Evolutionary conservation across 352 stramenopile genomes (phyloP).

Genomic region (Pythium graminicola): DNA sequence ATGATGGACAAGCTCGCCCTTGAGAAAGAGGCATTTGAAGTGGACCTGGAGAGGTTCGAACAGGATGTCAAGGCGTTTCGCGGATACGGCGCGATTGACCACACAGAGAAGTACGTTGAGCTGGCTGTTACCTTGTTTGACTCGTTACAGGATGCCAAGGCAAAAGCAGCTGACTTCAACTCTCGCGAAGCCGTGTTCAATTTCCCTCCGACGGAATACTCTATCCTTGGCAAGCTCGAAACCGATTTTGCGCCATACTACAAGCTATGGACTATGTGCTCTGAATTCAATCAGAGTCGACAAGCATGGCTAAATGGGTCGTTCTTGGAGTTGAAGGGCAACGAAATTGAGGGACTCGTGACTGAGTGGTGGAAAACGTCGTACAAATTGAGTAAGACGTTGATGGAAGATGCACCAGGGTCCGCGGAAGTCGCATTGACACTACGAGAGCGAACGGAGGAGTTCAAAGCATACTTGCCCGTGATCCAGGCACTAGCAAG

Average conservation of each 20-base stretch:
- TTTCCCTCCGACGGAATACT: slow-evolving; percentile 90
- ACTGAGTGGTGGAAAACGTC: slow-evolving; percentile 92
- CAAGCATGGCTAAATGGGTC: slow-evolving; percentile 90
- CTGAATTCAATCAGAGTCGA: slow-evolving; percentile 88
- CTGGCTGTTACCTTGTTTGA: slow-evolving; percentile 84
- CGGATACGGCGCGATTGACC: slow-evolving; percentile 80
- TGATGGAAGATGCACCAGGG: slow-evolving; percentile 84
- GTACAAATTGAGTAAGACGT: slow-evolving; percentile 87
- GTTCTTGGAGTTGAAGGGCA: slow-evolving; percentile 87
- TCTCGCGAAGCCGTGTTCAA: slow-evolving; percentile 89
- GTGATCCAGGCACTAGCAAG: slow-evolving; percentile 91
- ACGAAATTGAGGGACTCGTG: slow-evolving; percentile 84
- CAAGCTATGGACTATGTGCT: slow-evolving; percentile 94
- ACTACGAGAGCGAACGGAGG: slow-evolving; percentile 87
- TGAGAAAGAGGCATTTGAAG: slow-evolving; percentile 86
- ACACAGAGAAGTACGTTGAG: slow-evolving; percentile 89
- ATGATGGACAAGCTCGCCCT: slow-evolving; percentile 93
- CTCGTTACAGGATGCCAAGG: slow-evolving; percentile 85
- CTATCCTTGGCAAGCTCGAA: slow-evolving; percentile 79
- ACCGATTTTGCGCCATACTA: slow-evolving; percentile 88
- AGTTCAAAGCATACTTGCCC: slow-evolving; percentile 89
- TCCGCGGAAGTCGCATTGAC: slow-evolving; percentile 84
- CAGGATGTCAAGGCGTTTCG: slow-evolving; percentile 84
- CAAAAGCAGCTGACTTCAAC: slow-evolving; percentile 90
- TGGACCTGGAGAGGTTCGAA: slow-evolving; percentile 85